Conservation (phyloP, 805 yeast genomes). For the Monosporozyma servazzii region DNA sequence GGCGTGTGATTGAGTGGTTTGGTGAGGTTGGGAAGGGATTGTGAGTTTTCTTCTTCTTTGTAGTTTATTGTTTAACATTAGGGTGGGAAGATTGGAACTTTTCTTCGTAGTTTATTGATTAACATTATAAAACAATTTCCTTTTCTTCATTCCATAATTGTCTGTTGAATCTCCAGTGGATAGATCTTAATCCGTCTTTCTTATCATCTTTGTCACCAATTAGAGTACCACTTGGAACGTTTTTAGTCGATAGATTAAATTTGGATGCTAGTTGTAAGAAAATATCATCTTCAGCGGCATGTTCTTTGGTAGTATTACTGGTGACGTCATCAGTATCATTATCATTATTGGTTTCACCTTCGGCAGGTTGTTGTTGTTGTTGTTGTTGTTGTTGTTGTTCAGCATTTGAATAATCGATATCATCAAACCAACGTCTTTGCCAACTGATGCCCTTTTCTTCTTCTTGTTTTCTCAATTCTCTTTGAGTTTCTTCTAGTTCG, state of each 20-base stretch:
- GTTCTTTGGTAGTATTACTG: slow-evolving; percentile 2
- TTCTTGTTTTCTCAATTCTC: slow-evolving; percentile 74
- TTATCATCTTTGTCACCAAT: slow-evolving; percentile 50
- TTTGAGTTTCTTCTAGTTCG: slow-evolving; percentile 74
- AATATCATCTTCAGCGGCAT: slow-evolving; percentile 29
- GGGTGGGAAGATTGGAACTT: too few species aligned
- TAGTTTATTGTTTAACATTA: too few species aligned
- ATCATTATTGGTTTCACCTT: slow-evolving; percentile 6
- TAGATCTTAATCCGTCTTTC: slow-evolving; percentile 33
- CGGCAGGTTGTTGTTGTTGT: slow-evolving; percentile 11
- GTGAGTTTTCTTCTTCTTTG: too few species aligned
- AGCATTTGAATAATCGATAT: slow-evolving; percentile 33
- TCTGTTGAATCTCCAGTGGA: slow-evolving; percentile 66
- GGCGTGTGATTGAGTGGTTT: background rate
- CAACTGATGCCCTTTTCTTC: slow-evolving; percentile 55
- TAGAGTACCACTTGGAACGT: slow-evolving; percentile 60
- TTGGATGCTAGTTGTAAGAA: slow-evolving; percentile 37
- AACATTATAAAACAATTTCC: slow-evolving; percentile 43
- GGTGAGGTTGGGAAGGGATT: too few species aligned
- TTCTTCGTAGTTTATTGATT: background rate
- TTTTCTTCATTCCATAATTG: slow-evolving; percentile 49
- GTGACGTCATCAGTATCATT: slow-evolving; percentile 15
- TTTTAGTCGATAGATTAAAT: slow-evolving; percentile 50
- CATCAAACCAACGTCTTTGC: slow-evolving; percentile 79
- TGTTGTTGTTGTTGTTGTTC: slow-evolving; percentile 11